Evolutionary conservation across 345 rosid genomes (phyloP).

Genomic region (Lenwebbia sp.): DNA sequence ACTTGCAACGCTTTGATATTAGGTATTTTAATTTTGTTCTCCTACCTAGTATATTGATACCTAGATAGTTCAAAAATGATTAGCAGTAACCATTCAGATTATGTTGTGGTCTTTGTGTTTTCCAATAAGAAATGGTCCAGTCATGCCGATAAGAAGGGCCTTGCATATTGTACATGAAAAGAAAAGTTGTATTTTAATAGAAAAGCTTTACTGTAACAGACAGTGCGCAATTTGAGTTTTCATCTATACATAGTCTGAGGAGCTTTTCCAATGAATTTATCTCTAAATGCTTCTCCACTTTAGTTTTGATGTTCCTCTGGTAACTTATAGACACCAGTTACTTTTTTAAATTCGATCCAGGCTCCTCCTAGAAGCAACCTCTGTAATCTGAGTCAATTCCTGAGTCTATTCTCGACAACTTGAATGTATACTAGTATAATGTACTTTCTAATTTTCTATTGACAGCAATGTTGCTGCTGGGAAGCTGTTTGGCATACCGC

Average conservation of each 20-base stretch:
- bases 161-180: neutral
- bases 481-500: conserved; percentile 82
- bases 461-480: conserved; percentile 95
- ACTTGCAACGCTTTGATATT: neutral
- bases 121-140: neutral
- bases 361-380: neutral
- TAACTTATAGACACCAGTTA: neutral
- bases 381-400: neutral
- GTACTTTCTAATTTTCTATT: neutral
- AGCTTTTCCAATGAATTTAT: neutral
- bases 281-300: neutral
- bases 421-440: neutral
- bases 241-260: neutral
- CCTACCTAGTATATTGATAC: neutral
- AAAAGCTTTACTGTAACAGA: neutral
- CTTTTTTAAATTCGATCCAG: neutral
- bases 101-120: neutral
- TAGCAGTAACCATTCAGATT: neutral
- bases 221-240: neutral
- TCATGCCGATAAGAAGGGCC: neutral
- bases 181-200: neutral
- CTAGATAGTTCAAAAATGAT: neutral
- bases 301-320: neutral
- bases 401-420: neutral
- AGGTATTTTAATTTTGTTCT: neutral